Conservation (phyloP, 345 rosid species). For the Cardamine occulta region DNA sequence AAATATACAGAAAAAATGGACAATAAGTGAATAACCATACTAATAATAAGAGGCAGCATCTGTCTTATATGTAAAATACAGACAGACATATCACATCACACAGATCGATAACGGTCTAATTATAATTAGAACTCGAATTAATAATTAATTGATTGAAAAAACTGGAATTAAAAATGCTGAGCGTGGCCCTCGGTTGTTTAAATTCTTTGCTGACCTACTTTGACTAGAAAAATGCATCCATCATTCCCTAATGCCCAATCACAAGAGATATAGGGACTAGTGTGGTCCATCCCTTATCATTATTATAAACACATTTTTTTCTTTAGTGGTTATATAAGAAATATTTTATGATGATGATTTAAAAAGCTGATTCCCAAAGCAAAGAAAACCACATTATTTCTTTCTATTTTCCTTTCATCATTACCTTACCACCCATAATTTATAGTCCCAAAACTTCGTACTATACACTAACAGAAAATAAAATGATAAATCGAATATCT, state of each 20-base stretch:
- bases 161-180: slow-evolving; percentile 26
- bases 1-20: background rate
- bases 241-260: slow-evolving; percentile 45
- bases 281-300: slow-evolving; percentile 45
- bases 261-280: slow-evolving; percentile 29
- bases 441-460: slow-evolving; percentile 22
- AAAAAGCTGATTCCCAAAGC: slow-evolving; percentile 38
- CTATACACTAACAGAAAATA: background rate
- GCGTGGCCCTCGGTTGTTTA: slow-evolving; percentile 45
- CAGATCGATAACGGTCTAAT: slow-evolving; percentile 23
- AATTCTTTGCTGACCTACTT: slow-evolving; percentile 42
- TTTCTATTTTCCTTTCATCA: slow-evolving; percentile 38
- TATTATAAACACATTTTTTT: slow-evolving; percentile 37
- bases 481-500: background rate
- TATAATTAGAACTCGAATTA: slow-evolving; percentile 8
- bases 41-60: slow-evolving; percentile 17
- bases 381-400: slow-evolving; percentile 6
- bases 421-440: slow-evolving; percentile 31
- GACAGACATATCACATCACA: slow-evolving; percentile 33
- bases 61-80: slow-evolving; percentile 31
- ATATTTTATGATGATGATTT: slow-evolving; percentile 15
- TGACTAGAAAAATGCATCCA: slow-evolving; percentile 37
- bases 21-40: background rate
- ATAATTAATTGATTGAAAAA: slow-evolving; percentile 5
- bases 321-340: slow-evolving; percentile 12